Evolutionary conservation across 2,329 filamentous ascomycete genomes (phyloP), one percentile per base, ranked within the genome.

Genomic region (Claviceps quebecensis): DNA sequence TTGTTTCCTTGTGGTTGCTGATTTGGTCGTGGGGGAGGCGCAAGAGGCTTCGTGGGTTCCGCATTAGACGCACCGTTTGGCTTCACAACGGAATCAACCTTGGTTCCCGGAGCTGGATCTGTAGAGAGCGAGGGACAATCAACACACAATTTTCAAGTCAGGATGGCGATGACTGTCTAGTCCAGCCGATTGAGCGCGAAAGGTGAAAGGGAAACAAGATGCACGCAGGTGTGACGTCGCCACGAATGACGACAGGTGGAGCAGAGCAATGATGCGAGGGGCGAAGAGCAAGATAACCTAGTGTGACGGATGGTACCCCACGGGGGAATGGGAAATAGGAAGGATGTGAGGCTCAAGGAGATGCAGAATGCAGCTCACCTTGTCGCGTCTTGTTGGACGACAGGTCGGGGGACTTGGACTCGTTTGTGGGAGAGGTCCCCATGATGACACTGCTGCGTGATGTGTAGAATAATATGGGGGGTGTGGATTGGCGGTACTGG

Each of bases 1-100:
- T 81, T 76, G 52, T 69, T 67, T 53, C 71, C 68, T 60, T 62
- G 63, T 43, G 56, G 56, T 55, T 70, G 65, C 63, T 77, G 76
- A 56, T 70, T 70, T 51, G 81, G 78, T 67, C 83, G 82, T 53
- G 83, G 84, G 52, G 84, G 83, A 58, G 84, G 83, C 58, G 83
- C 81, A 62, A 87, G 76, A 52, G 83, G 80, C 69, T 80, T 80
- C 61, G 80, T 72, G 51, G 70, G 66, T 63, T 84, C 80, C 66
- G 72, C 72, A 72, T 78, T 77, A 60, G 73, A 65, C 58, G 69
- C 60, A 53, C 63, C 61, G 60, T 83, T 77, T 56, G 68, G 56
- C 64, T 79, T 79, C 57, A 68, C 61, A 53, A 65, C 57, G 41
- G 62, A 61, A 59, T 75, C 74, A 63, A 63, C 56, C 61, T 77